Evolutionary conservation across 1,284 basidiomycete species (phyloP).

Genomic region (Inonotus obliquus): DNA sequence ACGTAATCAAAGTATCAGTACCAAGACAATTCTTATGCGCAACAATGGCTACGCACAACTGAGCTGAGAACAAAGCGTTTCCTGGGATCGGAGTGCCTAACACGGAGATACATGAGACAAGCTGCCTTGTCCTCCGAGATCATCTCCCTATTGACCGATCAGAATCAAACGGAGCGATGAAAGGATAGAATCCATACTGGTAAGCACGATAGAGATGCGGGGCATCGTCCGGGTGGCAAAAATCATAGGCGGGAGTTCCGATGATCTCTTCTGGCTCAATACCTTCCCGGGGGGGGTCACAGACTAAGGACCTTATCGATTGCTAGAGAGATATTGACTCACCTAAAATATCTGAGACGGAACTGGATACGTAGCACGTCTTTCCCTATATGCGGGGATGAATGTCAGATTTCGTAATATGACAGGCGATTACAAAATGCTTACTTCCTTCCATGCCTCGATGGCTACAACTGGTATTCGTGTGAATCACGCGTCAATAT

Average conservation of each 20-base stretch:
- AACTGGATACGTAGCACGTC: constrained; percentile 43
- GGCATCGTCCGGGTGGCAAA: constrained; percentile 74
- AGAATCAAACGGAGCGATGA: constrained; percentile 9
- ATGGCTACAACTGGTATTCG: constrained; percentile 45
- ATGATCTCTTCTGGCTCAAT: constrained; percentile 67
- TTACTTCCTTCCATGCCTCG: constrained; percentile 67
- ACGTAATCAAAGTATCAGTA: constrained; percentile 34
- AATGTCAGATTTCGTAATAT: neutral
- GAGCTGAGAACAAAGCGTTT: constrained; percentile 68
- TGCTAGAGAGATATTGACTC: no score
- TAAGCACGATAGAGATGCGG: constrained; percentile 56
- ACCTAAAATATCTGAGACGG: constrained; percentile 69
- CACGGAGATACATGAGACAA: constrained; percentile 64
- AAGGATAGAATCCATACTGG: constrained; percentile 41
- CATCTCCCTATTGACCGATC: constrained; percentile 46
- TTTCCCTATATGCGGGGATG: neutral
- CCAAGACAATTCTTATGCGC: constrained; percentile 25
- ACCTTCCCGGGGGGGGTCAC: constrained; percentile 46
- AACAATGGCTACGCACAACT: constrained; percentile 45
- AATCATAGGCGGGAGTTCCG: constrained; percentile 57
- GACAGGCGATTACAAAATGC: constrained; percentile 10
- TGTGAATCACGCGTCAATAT: neutral
- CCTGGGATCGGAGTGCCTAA: constrained; percentile 69
- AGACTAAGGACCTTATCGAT: no score
- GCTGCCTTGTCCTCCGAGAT: constrained; percentile 73